Evolutionary conservation across 371 early-diverging fungal species (phyloP).

Genomic region (Saksenaea vasiformis): DNA sequence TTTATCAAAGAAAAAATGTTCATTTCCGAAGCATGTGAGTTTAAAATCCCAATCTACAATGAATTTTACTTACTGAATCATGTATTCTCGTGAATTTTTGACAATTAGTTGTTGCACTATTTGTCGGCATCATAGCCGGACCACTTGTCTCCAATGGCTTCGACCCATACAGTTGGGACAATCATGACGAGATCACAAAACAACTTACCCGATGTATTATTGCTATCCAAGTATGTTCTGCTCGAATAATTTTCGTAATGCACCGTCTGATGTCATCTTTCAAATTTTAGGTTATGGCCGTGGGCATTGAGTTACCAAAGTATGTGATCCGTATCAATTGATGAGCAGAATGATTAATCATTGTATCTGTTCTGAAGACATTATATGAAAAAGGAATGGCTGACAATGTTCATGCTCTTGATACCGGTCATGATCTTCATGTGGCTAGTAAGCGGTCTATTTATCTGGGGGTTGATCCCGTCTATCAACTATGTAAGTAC

Average conservation of each 20-base stretch:
- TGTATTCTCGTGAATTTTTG: not conserved
- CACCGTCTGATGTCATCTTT: constrained; percentile 6
- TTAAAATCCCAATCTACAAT: not conserved
- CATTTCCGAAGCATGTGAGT: constrained; percentile 87
- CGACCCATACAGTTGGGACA: constrained; percentile 57
- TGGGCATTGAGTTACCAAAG: constrained; percentile 82
- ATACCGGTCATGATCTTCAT: constrained; percentile 85
- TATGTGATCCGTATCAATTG: constrained; percentile 21
- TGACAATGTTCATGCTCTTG: constrained; percentile 76
- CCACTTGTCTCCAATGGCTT: constrained; percentile 67
- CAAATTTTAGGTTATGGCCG: constrained; percentile 78
- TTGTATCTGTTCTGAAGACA: constrained; percentile 31
- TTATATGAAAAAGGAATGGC: constrained; percentile 61
- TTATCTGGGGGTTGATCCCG: constrained; percentile 70
- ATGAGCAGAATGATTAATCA: not conserved
- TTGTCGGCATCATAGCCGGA: constrained; percentile 89
- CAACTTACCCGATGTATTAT: constrained; percentile 79
- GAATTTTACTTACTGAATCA: not conserved
- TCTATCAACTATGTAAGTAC: constrained; percentile 63
- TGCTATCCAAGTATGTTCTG: constrained; percentile 67
- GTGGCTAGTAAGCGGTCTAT: constrained; percentile 80
- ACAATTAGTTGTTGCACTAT: constrained; percentile 73
- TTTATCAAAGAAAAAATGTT: constrained; percentile 89
- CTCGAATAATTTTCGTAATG: not conserved
- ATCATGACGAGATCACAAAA: constrained; percentile 57